Conservation (phyloP, 768 basidiomycete genomes). For the Floccularia luteovirens region DNA sequence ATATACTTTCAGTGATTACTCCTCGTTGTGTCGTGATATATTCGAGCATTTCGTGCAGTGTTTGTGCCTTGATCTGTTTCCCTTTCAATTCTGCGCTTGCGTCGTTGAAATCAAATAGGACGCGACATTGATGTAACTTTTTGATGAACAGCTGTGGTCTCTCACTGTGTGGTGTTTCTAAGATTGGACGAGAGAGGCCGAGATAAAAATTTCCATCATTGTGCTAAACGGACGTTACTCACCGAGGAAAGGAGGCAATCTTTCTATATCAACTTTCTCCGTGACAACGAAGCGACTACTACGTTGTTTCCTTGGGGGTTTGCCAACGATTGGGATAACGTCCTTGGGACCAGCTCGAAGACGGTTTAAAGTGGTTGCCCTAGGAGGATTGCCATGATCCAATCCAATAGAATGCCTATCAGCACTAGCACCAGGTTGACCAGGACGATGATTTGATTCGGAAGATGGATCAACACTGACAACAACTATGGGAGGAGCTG, state of each 20-base stretch:
- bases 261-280: constrained; percentile 94
- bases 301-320: constrained; percentile 95
- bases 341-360: constrained; percentile 85
- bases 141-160: constrained; percentile 87
- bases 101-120: constrained; percentile 98
- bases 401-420: constrained; percentile 40
- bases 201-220: not conserved
- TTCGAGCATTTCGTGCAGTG: constrained; percentile 96
- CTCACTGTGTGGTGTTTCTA: constrained; percentile 81
- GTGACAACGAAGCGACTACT: constrained; percentile 95
- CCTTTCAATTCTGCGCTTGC: constrained; percentile 92
- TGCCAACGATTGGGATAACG: constrained; percentile 93
- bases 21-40: constrained; percentile 96
- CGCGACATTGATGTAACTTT: constrained; percentile 94
- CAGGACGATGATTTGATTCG: constrained; percentile 36
- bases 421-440: constrained; percentile 30
- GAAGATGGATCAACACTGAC: constrained; percentile 65
- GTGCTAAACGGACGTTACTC: constrained; percentile 19
- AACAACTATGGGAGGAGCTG: constrained; percentile 80
- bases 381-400: constrained; percentile 52
- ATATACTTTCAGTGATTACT: constrained; percentile 94
- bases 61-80: constrained; percentile 98
- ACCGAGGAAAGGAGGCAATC: constrained; percentile 88
- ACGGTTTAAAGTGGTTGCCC: constrained; percentile 62
- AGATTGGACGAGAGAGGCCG: constrained; percentile 6